These are phyloP conservation scores for Boletellus ananas DNA, from an alignment of 768 basidiomycete species.

Conservation along the genomic window DNA sequence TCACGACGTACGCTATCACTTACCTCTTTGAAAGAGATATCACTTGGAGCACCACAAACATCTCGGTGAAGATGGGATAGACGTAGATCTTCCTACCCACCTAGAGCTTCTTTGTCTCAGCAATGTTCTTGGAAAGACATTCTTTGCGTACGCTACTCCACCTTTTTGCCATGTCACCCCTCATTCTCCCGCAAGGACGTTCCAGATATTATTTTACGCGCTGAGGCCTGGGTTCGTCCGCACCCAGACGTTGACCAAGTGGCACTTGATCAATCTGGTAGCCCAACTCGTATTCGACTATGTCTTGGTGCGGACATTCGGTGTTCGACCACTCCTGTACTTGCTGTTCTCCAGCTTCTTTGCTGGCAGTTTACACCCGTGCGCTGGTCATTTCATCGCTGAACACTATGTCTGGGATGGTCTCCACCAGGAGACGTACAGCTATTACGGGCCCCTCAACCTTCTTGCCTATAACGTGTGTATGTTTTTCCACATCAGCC, in stretches of 20 bases:
- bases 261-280: conserved; percentile 80
- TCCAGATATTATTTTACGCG: conserved; percentile 98
- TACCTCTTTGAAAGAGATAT: conserved; percentile 54
- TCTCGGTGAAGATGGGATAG: conserved; percentile 92
- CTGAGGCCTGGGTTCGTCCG: conserved; percentile 92
- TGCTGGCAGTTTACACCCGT: conserved; percentile 93
- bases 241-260: conserved; percentile 70
- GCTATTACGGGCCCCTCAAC: conserved; percentile 93
- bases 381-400: conserved; percentile 96
- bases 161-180: neutral
- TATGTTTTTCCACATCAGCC: conserved; percentile 7
- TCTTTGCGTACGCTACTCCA: conserved; percentile 73
- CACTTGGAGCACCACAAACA: conserved; percentile 97
- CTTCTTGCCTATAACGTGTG: conserved; percentile 88
- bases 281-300: conserved; percentile 71
- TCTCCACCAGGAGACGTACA: conserved; percentile 91
- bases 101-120: conserved; percentile 83
- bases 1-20: neutral
- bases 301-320: conserved; percentile 50
- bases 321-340: conserved; percentile 62
- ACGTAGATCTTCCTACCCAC: conserved; percentile 89
- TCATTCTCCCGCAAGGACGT: conserved; percentile 57
- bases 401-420: conserved; percentile 96
- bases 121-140: conserved; percentile 96
- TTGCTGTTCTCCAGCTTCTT: conserved; percentile 90